A percentile compares a stretch with the other conserved stretches of the same genome.
Conservation (phyloP, 2,329 filamentous ascomycete species). For the Aspergillus unguis region DNA sequence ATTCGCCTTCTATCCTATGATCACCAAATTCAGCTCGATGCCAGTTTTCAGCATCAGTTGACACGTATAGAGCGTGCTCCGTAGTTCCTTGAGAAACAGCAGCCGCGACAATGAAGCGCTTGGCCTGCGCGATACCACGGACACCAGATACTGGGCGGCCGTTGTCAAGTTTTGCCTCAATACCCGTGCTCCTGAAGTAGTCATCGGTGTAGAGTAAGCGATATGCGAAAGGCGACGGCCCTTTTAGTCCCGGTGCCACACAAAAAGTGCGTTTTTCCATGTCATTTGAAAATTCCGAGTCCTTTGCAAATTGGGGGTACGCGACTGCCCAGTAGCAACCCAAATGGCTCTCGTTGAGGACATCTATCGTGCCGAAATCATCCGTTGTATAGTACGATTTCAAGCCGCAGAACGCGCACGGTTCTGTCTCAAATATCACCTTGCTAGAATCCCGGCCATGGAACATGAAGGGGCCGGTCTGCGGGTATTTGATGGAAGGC, state of each 20-base stretch:
- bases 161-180: constrained; percentile 73
- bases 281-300: constrained; percentile 56
- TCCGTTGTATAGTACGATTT: constrained; percentile 73
- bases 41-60: constrained; percentile 79
- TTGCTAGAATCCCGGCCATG: constrained; percentile 79
- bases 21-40: constrained; percentile 87
- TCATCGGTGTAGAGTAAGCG: constrained; percentile 77
- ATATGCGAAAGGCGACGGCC: constrained; percentile 68
- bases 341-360: constrained; percentile 64
- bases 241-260: constrained; percentile 70
- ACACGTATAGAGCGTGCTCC: constrained; percentile 89
- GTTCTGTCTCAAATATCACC: constrained; percentile 77
- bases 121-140: constrained; percentile 76
- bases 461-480: constrained; percentile 49
- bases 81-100: constrained; percentile 74
- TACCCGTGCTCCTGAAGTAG: constrained; percentile 63
- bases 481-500: constrained; percentile 8
- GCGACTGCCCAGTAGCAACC: constrained; percentile 87
- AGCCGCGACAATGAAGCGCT: constrained; percentile 81
- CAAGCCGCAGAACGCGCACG: constrained; percentile 65
- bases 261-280: constrained; percentile 74
- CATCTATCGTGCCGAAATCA: constrained; percentile 69
- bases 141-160: constrained; percentile 74
- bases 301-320: constrained; percentile 61
- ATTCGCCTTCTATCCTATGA: constrained; percentile 79